A percentile compares a stretch with the other conserved stretches of the same genome.
Conservation (phyloP, 1,284 basidiomycete genomes). For the Ganoderma meredithae region DNA sequence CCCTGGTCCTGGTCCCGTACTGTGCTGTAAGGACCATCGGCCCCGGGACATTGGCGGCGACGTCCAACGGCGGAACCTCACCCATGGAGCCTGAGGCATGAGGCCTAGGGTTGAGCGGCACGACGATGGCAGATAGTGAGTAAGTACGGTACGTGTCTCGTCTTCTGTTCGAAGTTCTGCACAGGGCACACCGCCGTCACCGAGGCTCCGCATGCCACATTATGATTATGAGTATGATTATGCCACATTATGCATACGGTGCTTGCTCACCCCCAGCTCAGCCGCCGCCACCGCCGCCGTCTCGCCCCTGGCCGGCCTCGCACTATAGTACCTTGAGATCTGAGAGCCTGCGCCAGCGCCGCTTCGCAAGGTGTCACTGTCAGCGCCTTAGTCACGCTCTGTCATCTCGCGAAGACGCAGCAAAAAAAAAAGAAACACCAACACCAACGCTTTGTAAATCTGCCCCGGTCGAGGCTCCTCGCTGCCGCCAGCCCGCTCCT, state of each 20-base stretch:
- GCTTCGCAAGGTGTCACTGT: not conserved
- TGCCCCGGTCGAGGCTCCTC: not conserved
- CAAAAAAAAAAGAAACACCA: too few relatives aligned
- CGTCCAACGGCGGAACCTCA: not conserved
- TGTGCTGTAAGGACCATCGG: not conserved
- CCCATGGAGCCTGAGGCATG: too few relatives aligned
- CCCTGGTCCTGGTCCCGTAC: not conserved
- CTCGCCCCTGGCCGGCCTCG: not conserved
- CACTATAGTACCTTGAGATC: not conserved
- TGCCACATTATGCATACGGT: too few relatives aligned
- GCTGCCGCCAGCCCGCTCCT: too few relatives aligned
- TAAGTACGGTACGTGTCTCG: not conserved
- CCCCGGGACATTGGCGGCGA: not conserved
- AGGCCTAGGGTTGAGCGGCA: too few relatives aligned
- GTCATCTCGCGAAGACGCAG: not conserved
- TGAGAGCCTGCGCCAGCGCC: not conserved
- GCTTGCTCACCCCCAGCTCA: too few relatives aligned
- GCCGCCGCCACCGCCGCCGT: too few relatives aligned
- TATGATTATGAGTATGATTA: not conserved
- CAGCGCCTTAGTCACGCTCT: not conserved
- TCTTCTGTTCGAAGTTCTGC: constrained; percentile 1
- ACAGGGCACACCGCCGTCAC: not conserved
- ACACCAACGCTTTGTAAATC: not conserved
- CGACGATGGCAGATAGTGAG: too few relatives aligned
- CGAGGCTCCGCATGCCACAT: not conserved